Conservation (phyloP, 2,329 filamentous ascomycete species). For the Ophiostoma sp. region DNA sequence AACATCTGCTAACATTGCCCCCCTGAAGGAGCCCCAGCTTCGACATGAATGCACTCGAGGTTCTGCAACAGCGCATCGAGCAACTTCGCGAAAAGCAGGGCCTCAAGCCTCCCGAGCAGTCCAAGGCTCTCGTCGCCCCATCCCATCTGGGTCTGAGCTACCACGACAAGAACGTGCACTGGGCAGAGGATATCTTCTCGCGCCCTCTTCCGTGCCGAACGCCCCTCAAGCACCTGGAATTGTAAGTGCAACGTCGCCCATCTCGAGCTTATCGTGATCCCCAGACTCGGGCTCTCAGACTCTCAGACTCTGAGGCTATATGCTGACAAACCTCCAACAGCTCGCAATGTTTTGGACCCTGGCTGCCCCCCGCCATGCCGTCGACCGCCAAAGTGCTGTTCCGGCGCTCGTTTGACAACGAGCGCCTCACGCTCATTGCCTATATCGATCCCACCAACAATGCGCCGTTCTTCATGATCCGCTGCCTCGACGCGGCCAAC, state of each 20-base stretch:
- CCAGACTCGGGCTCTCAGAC: too few relatives aligned
- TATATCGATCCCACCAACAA: conserved; percentile 42
- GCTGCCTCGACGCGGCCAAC: conserved; percentile 38
- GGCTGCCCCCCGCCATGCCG: conserved; percentile 42
- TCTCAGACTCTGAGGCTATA: too few relatives aligned
- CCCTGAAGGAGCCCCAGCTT: conserved; percentile 46
- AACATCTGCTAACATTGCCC: too few relatives aligned
- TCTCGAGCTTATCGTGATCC: background rate
- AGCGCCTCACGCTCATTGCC: conserved; percentile 49
- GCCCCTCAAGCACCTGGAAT: conserved; percentile 40
- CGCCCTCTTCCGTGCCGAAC: conserved; percentile 48
- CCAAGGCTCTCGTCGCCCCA: conserved; percentile 34
- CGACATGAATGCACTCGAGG: conserved; percentile 51
- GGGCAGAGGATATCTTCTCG: conserved; percentile 57
- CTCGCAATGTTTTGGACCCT: conserved; percentile 45
- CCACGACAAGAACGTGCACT: conserved; percentile 39
- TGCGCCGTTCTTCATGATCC: conserved; percentile 45
- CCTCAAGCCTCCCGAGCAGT: conserved; percentile 33
- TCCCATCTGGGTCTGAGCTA: conserved; percentile 29
- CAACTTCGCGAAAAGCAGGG: conserved; percentile 48
- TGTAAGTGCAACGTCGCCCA: conserved; percentile 8
- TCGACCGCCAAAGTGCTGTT: conserved; percentile 49
- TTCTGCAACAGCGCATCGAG: conserved; percentile 44
- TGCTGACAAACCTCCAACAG: conserved; percentile 29
- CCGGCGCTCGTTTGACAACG: conserved; percentile 54